Conservation (phyloP, 2,329 filamentous ascomycete genomes). For the Pseudocercospora eumusae region DNA sequence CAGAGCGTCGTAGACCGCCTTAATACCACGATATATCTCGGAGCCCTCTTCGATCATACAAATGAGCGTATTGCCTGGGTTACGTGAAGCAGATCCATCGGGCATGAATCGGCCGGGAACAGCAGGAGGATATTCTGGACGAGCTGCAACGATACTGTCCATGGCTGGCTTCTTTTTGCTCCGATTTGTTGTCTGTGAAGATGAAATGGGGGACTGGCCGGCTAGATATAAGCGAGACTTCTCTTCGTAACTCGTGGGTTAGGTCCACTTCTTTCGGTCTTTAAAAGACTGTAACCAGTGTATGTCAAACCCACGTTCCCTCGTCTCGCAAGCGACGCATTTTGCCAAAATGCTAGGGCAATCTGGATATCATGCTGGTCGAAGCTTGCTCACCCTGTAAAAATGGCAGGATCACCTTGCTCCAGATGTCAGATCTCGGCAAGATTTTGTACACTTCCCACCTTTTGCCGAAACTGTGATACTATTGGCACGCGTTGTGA, state of each 20-base stretch:
- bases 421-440: background rate
- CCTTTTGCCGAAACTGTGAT: too few relatives aligned
- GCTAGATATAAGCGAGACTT: background rate
- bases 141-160: background rate
- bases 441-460: background rate
- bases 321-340: background rate
- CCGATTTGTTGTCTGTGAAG: too few relatives aligned
- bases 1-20: background rate
- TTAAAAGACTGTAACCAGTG: background rate
- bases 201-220: background rate
- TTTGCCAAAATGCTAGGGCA: background rate
- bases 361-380: too few relatives aligned
- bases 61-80: background rate
- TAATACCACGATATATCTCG: background rate
- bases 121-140: slow-evolving; percentile 3
- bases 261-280: background rate
- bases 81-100: background rate
- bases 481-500: too few relatives aligned
- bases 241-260: too few relatives aligned
- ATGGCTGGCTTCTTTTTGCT: background rate
- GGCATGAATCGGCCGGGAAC: background rate
- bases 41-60: background rate
- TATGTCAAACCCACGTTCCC: background rate
- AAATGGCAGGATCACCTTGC: background rate
- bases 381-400: too few relatives aligned